phyloP scores from a whole-genome alignment of 208 protist species.

The Giardia muris region DNA sequence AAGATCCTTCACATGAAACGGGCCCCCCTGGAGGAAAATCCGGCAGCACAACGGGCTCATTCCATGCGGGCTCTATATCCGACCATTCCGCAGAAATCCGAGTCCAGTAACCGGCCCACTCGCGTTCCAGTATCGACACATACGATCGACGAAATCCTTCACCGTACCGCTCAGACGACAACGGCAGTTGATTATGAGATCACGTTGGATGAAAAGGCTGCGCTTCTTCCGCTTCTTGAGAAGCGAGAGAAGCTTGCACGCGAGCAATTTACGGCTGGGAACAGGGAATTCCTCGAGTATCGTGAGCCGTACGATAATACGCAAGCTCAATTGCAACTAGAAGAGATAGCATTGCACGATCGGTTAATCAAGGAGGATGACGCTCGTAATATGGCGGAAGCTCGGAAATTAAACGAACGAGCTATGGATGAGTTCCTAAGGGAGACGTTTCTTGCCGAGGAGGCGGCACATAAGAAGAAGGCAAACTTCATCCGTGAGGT shows the following conservation, averaged over 20 bases:
- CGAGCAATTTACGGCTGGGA: not conserved
- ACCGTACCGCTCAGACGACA: not conserved
- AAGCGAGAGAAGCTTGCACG: not conserved
- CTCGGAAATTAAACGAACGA: not conserved
- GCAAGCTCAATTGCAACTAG: not conserved
- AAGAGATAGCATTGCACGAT: not conserved
- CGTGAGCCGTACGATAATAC: not conserved
- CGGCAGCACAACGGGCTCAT: too few relatives aligned
- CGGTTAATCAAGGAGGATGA: not conserved
- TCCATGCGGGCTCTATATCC: too few relatives aligned
- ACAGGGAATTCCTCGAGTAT: not conserved
- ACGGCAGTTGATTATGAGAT: not conserved
- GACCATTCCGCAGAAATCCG: too few relatives aligned
- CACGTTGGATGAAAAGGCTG: not conserved
- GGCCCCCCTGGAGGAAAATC: too few relatives aligned
- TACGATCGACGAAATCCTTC: too few relatives aligned
- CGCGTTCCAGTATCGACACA: too few relatives aligned
- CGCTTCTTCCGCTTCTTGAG: not conserved
- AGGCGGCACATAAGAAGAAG: not conserved
- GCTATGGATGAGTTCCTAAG: not conserved
- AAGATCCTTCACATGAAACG: too few relatives aligned
- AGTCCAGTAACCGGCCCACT: too few relatives aligned
- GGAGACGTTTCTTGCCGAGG: not conserved
- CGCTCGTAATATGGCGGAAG: not conserved
- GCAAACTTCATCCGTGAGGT: not conserved